Percentiles rank a stretch among this genome's conserved stretches.
phyloP scores from a whole-genome alignment of 345 rosid species.

The Rubroshorea leprosula region DNA sequence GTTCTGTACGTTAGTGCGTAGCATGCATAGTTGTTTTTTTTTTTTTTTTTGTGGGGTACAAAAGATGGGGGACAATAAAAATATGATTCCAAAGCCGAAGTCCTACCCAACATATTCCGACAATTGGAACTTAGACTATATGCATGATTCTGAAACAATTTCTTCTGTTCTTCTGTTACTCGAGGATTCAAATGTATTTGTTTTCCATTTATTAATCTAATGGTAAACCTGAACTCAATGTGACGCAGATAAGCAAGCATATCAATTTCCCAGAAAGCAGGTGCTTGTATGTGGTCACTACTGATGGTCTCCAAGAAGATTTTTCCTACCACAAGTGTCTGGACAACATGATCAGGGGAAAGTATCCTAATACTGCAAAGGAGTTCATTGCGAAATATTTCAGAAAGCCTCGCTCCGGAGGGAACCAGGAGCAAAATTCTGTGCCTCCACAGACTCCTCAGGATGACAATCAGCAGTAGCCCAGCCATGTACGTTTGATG shows the following conservation, averaged over 20 bases:
- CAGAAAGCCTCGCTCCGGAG: conserved; percentile 29
- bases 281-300: conserved; percentile 70
- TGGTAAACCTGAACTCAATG: conserved; percentile 9
- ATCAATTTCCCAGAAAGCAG: conserved; percentile 46
- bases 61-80: no score
- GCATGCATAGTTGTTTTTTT: no score
- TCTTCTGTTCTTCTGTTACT: no score
- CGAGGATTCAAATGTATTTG: no score
- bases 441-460: conserved; percentile 17
- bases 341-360: conserved; percentile 48
- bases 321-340: conserved; percentile 79
- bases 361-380: conserved; percentile 57
- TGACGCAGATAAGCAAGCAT: conserved; percentile 65
- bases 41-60: no score
- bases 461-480: conserved; percentile 10
- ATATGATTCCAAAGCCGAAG: no score
- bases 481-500: no score
- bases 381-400: conserved; percentile 64
- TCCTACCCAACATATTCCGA: no score
- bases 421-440: conserved; percentile 34
- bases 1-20: no score
- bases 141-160: background rate
- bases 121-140: no score
- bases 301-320: conserved; percentile 62
- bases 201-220: no score